These are phyloP conservation scores for Striga asiatica DNA, from an alignment of 257 asterid genomes.

Conservation along the genomic window DNA sequence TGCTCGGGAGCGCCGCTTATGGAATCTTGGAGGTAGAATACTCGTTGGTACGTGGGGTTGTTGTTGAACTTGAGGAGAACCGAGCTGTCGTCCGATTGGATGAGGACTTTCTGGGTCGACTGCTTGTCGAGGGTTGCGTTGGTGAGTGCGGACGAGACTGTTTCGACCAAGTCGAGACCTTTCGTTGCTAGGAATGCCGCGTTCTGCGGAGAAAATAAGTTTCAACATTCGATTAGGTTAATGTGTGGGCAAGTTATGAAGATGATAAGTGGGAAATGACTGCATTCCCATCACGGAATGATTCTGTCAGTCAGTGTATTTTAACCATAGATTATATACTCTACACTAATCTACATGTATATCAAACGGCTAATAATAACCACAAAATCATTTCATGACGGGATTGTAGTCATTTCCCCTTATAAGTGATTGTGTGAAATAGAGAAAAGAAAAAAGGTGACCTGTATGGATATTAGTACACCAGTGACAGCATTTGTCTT, in stretches of 20 bases:
- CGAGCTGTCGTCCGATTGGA: conserved; percentile 65
- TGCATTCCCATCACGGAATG: too few species aligned
- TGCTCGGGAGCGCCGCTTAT: conserved; percentile 35
- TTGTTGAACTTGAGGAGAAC: conserved; percentile 49
- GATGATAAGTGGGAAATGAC: too few species aligned
- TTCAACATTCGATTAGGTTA: too few species aligned
- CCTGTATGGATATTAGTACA: conserved; percentile 38
- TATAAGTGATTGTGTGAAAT: too few species aligned
- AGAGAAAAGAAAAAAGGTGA: too few species aligned
- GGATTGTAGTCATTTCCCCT: too few species aligned
- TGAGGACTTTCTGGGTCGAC: conserved; percentile 41
- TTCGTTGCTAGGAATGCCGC: conserved; percentile 61
- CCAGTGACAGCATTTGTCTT: too few species aligned
- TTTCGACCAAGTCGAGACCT: conserved; percentile 50
- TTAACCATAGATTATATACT: not conserved
- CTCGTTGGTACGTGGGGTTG: conserved; percentile 41
- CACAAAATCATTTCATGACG: too few species aligned
- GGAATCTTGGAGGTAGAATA: conserved; percentile 27
- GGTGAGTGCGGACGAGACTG: conserved; percentile 43
- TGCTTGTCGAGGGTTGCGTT: conserved; percentile 57
- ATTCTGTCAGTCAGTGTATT: not conserved
- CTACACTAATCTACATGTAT: too few species aligned
- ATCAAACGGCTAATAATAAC: too few species aligned
- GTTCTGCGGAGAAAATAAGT: conserved; percentile 34
- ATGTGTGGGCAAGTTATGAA: too few species aligned